These are phyloP conservation scores for Fusarium musae DNA, from an alignment of 2,329 filamentous ascomycete species.

Conservation along the genomic window DNA sequence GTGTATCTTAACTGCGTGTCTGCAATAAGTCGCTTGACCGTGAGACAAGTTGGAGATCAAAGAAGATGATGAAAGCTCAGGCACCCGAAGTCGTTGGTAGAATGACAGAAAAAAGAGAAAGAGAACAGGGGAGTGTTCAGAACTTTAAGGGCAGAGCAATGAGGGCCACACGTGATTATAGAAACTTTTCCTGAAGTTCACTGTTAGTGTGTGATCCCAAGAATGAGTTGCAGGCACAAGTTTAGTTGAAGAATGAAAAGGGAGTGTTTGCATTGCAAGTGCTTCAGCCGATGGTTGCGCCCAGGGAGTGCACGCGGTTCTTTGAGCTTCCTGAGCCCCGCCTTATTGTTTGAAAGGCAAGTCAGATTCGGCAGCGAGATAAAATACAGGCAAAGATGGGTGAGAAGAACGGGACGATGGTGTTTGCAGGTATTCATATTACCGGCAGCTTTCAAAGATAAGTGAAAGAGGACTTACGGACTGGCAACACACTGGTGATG, in stretches of 20 bases:
- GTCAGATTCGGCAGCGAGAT: not conserved
- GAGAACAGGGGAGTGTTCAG: not conserved
- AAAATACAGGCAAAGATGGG: not conserved
- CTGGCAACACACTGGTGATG: not conserved
- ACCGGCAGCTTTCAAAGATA: not conserved
- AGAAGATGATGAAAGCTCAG: not conserved
- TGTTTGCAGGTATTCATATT: not conserved
- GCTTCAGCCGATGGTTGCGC: not conserved
- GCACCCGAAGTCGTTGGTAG: not conserved
- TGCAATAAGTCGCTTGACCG: not conserved
- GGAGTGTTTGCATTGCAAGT: not conserved
- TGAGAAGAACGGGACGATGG: not conserved
- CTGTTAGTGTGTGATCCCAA: not conserved
- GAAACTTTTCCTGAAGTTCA: not conserved
- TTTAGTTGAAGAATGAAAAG: not conserved
- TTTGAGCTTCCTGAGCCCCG: not conserved
- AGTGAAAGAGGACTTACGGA: not conserved
- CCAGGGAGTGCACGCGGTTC: not conserved
- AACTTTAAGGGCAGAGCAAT: not conserved
- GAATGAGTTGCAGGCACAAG: not conserved
- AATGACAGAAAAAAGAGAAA: not conserved
- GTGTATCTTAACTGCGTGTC: conserved; percentile 11
- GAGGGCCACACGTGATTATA: not conserved
- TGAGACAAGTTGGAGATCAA: not conserved
- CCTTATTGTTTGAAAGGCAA: not conserved